phyloP scores from a whole-genome alignment of 1,284 basidiomycete species.

The Stygiomarasmius scandens region DNA sequence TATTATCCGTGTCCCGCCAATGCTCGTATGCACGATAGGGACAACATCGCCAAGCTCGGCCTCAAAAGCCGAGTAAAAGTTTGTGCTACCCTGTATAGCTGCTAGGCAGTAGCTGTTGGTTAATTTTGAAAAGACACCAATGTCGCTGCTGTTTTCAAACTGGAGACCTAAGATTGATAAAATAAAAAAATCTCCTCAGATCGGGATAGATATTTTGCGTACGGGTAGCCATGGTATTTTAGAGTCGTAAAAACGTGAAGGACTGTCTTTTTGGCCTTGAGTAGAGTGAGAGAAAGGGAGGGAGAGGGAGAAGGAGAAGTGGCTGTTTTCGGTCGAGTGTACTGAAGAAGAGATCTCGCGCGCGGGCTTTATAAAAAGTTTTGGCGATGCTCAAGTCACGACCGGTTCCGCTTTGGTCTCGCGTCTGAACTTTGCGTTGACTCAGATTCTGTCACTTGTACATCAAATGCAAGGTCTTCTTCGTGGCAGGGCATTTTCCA shows the following conservation, averaged over 20 bases:
- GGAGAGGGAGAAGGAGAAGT: not conserved
- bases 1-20: conserved; percentile 93
- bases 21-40: conserved; percentile 96
- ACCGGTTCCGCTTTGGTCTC: not conserved
- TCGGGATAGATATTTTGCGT: not conserved
- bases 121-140: conserved; percentile 93
- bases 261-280: not conserved
- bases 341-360: not conserved
- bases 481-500: not conserved
- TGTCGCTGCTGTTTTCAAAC: conserved; percentile 97
- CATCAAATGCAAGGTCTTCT: not conserved
- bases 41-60: conserved; percentile 92
- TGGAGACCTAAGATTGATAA: conserved; percentile 64
- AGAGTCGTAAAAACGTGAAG: not conserved
- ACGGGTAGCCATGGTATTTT: conserved; percentile 16
- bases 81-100: conserved; percentile 93
- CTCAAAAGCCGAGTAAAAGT: conserved; percentile 98
- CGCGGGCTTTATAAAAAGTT: not conserved
- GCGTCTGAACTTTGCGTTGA: not conserved
- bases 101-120: conserved; percentile 96
- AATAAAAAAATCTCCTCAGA: not conserved
- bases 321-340: not conserved
- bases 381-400: not conserved
- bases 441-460: too few relatives aligned
- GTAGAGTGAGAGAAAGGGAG: not conserved